These are phyloP conservation scores for Pyrus hybrid DNA, from an alignment of 331 rosid genomes.

Conservation along the genomic window DNA sequence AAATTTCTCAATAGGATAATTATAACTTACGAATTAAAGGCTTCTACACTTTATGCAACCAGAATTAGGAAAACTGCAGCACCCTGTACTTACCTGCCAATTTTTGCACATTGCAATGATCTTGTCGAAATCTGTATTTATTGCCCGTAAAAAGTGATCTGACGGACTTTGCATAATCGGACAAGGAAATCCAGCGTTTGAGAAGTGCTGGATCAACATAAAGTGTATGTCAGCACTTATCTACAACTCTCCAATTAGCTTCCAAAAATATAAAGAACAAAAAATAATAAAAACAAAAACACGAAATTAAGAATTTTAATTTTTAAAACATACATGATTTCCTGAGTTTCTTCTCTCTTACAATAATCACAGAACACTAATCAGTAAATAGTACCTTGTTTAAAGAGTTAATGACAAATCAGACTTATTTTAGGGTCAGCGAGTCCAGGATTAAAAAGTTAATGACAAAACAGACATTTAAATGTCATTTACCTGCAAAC, in stretches of 20 bases:
- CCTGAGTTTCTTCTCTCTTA: neutral
- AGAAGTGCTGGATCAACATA: conserved; percentile 80
- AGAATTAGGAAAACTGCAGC: neutral
- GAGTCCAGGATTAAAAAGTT: neutral
- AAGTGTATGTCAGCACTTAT: conserved; percentile 13
- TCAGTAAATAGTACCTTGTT: neutral
- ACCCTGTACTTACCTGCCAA: conserved; percentile 69
- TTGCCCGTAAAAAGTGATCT: conserved; percentile 95
- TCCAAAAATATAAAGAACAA: neutral
- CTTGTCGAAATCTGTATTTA: conserved; percentile 97
- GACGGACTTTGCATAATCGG: conserved; percentile 99
- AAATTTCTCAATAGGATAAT: neutral
- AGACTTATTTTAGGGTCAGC: neutral
- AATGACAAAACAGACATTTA: neutral
- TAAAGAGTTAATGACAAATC: neutral
- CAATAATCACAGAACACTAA: neutral
- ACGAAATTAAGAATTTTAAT: neutral
- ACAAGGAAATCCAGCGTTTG: conserved; percentile 99
- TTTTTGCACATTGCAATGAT: conserved; percentile 95
- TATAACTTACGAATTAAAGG: neutral
- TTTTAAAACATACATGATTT: neutral
- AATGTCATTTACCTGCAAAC: conserved; percentile 69
- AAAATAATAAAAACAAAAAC: neutral
- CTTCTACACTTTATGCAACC: neutral
- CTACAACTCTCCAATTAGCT: conserved; percentile 9